Evolutionary conservation across 2,329 filamentous ascomycete genomes (phyloP), one percentile per base, ranked within the genome.

Genomic region (Exophiala spinifera): DNA sequence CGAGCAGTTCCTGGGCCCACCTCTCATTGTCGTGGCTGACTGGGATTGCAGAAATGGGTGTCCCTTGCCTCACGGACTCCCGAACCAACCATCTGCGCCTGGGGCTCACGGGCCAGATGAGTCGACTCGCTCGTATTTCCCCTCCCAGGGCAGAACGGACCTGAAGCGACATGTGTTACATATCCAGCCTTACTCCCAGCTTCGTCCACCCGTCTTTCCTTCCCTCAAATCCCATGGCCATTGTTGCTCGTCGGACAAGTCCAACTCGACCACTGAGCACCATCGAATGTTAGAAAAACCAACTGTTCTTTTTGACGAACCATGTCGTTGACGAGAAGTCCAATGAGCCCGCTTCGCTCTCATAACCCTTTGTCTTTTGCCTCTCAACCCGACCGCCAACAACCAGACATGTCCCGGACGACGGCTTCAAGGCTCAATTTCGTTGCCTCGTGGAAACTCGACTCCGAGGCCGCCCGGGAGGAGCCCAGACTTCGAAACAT

Each of bases 381-480:
- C 11, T 42, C 49, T 11, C 52, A 49, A n/a, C 34, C 52, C 17
- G 19, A 49, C 17, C n/a, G n/a, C n/a, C 2, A 17, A 4, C 34
- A 23, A 46, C 21, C 50, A 19, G 45, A 51, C 21, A 46, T 51
- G 47, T 33, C 54, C 13, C 49, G 25, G 25, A 25, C 31, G 17
- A 23, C 39, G 11, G 52, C 57, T 19, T 49, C 57, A 2, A 60
- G 55, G 44, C 28, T 62, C 21, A 42, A 54, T 7, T 54, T 51
- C 42, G 51, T 55, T 19, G 49, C 60, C 14, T 50, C 55, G 36
- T 62, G 57, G 57, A 60, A 62, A 23, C 40, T 60, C 15, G 46
- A 53, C 34, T 21, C 43, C 23, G 57, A 60, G 40, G 51, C 60
- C 14, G 31, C 50, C 11, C 34, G 54, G 6, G 53, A 56, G 17